Evolutionary conservation across 2,329 filamentous ascomycete species (phyloP).

Genomic region (Penicillium sp.): DNA sequence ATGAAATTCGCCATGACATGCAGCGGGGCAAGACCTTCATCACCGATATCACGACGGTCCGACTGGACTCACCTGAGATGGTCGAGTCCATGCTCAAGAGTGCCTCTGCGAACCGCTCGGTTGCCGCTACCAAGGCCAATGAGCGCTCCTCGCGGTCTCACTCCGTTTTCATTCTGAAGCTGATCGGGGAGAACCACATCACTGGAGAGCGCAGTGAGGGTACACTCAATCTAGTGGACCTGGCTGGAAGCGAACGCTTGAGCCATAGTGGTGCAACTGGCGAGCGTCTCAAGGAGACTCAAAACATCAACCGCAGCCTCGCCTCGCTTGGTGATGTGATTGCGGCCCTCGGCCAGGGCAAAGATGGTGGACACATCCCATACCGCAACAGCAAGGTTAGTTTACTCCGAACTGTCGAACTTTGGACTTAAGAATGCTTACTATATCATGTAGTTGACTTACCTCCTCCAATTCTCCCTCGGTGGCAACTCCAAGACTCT

Average conservation of each 20-base stretch:
- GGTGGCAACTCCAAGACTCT: conserved; percentile 96
- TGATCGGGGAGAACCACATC: conserved; percentile 66
- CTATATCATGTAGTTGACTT: conserved; percentile 70
- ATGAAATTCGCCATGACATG: conserved; percentile 87
- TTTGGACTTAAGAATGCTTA: conserved; percentile 17
- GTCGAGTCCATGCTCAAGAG: conserved; percentile 78
- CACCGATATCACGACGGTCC: conserved; percentile 74
- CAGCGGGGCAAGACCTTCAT: conserved; percentile 78
- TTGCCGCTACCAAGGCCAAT: conserved; percentile 97
- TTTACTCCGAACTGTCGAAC: conserved; percentile 1
- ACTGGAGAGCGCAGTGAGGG: conserved; percentile 87
- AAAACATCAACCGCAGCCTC: conserved; percentile 95
- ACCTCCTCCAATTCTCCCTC: conserved; percentile 89
- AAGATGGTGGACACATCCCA: conserved; percentile 76
- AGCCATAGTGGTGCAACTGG: conserved; percentile 86
- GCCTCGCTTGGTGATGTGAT: conserved; percentile 94
- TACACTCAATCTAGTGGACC: conserved; percentile 91
- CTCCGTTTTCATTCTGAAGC: conserved; percentile 86
- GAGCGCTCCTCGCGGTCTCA: conserved; percentile 92
- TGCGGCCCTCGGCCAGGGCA: conserved; percentile 82
- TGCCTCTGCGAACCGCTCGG: conserved; percentile 83
- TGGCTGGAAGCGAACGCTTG: conserved; percentile 88
- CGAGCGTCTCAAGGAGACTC: conserved; percentile 86
- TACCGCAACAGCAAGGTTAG: conserved; percentile 91
- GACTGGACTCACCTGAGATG: conserved; percentile 74